Base-by-base conservation (phyloP, 495 filamentous ascomycete species). In the Cairneyella variabilis region DNA sequence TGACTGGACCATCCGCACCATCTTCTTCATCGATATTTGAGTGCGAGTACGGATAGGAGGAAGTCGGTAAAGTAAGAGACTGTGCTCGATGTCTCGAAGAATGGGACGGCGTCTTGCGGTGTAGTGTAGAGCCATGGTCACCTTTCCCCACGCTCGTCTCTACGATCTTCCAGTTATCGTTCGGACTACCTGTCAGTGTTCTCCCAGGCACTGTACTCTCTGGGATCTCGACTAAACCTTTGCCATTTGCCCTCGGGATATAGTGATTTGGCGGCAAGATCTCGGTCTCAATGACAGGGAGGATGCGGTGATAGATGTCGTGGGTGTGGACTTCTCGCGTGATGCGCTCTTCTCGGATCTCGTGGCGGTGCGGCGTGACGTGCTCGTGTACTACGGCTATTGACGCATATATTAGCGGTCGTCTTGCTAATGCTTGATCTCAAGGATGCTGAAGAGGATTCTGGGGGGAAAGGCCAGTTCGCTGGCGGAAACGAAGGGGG, bases 281-380 rank as follows among this genome's bases (percentile, higher is more conserved):
- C 22, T 57, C 50, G 40, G 54, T 60, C n/a, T 63, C 53, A 22
- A 60, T 68, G 36, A 83, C 62, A 3, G 81, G 81, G 8, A 74
- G 74, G 22, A 80, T 71, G 12, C 69, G 70, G 50, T 79, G 76
- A 48, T 72, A 72, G 17, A 76, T 62, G 26, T 83, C 74, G 58
- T 83, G 66, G 17, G 68, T 71, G 59, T 84, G 79, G 53, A 81
- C 76, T 26, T 83, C 79, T 22, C 77, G 75, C 3, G 75, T 69
- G 25, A 82, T 76, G 7, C 55, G 44, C 57, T 83, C 74, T 60
- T 81, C 59, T 12, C 64, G 57, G 36, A 81, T 66, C 32, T 81
- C 65, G 59, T 77, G 78, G 3, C 66, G 57, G 0, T 68, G 56
- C 7, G 67, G 67, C 17, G 65, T 66, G 42, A 84, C 63, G 1